Evolutionary conservation across 148 eudicot species (phyloP).

Genomic region (Chenopodium berlandieri): DNA sequence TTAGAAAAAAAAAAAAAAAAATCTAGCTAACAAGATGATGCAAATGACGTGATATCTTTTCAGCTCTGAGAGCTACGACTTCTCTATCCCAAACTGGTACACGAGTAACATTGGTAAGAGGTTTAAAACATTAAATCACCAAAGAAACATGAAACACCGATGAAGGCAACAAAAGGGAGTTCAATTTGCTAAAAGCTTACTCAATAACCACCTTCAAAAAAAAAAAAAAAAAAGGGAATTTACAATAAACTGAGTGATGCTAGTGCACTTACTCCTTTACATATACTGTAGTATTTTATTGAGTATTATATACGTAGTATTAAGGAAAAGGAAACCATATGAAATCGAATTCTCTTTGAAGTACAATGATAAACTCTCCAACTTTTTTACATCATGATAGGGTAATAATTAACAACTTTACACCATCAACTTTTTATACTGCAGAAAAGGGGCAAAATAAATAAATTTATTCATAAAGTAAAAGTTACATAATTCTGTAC

Average conservation of each 20-base stretch:
- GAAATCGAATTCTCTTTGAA: not conserved
- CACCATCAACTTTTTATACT: not conserved
- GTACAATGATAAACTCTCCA: not conserved
- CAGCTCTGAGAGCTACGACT: not conserved
- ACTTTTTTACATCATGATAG: not conserved
- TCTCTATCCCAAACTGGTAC: not conserved
- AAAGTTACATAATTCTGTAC: slow-evolving; percentile 11
- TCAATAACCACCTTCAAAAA: not conserved
- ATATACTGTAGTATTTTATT: not conserved
- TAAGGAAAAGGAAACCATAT: not conserved
- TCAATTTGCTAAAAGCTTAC: not conserved
- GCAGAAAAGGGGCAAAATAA: not conserved
- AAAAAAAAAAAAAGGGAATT: too few relatives aligned
- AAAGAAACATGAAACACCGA: not conserved
- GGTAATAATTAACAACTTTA: not conserved
- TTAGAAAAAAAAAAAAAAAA: not conserved
- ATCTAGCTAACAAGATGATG: not conserved
- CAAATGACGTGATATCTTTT: not conserved
- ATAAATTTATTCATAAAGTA: not conserved
- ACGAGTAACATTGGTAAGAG: not conserved
- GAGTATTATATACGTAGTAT: not conserved
- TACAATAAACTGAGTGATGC: not conserved
- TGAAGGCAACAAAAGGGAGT: not conserved
- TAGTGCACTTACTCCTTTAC: not conserved
- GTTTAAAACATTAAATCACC: not conserved